Base-by-base conservation (phyloP, 2,329 filamentous ascomycete genomes). In the Metarhizium guizhouense region DNA sequence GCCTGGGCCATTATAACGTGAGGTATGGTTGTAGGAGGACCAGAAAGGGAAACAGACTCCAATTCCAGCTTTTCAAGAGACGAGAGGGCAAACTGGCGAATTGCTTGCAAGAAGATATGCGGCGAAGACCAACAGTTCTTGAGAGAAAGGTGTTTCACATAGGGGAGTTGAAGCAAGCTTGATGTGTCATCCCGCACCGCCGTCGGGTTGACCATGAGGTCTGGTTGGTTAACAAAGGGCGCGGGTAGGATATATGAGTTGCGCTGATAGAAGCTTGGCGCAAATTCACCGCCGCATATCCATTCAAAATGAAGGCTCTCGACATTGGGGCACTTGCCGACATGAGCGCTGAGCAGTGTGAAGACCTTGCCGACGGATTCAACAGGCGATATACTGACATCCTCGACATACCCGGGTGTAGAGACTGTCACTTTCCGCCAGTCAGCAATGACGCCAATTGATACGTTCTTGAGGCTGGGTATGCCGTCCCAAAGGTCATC, bases 101-200 rank as follows among this genome's bases (percentile, higher is more conserved):
- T 69, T 53, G 84, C 74, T 11, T 75, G 70, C 36, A 77, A 63
- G 36, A 88, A 72, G 2, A 83, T 73, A 45, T 78, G 72, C 0
- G 86, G 85, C 3, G 79, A 78, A 13, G 83, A 72, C 84, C 85
- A 89, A 68, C 85, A 88, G 62, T 89, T 89, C 61, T 81, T 81
- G 8, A 89, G 70, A 0, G 79, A 84, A 2, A 90, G 67, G 52
- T 82, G 72, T 57, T 81, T 73, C 29, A 88, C 67, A 61, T 80
- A 67, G 3, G 79, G 80, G 48, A 90, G 75, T 1, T 67, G 65
- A n/a, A 85, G 64, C 6, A 84, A 56, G 32, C 70, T 65, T 1
- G 71, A 63, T 42, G 66, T 62, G 16, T 67, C 62, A 11, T 63
- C 65, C 40, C 66, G 65, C 5, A 72, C 68, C n/a, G 64, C 60